Base-by-base conservation (phyloP, 78 protist genomes). In the Capsaspora owczarzaki region DNA sequence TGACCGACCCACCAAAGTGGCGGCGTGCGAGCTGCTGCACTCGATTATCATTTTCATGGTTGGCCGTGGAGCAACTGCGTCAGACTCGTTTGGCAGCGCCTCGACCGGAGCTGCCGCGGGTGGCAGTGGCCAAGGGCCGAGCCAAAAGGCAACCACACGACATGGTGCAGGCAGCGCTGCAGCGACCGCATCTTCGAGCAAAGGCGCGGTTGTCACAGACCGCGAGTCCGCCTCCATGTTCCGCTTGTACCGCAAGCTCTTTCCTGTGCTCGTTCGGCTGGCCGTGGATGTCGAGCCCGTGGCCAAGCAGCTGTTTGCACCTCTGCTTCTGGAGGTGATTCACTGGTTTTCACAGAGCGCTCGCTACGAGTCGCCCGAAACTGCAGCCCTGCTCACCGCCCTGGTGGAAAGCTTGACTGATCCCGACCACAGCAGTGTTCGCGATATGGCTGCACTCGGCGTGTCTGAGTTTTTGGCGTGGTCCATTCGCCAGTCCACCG, bases 21-120 rank as follows among this genome's bases (percentile, higher is more conserved):
- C 93, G 0, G 89, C 94, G 35, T 76, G 91, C 38, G 96, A 93
- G 79, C 72, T 91, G 14, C 86, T 93, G 35, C 96, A 93, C 74
- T 76, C 90, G 2, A 33, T 91, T 0, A 63, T 91, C 2, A 41
- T 89, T 29, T 79, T 25, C 47, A 85, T 81, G 86, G 61, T 93
- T 40, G 94, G 94, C n/a, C 35, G 46, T 1, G 69, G 25, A 16
- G n/a, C n/a, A n/a, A n/a, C n/a, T n/a, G n/a, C n/a, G n/a, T n/a
- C n/a, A n/a, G n/a, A n/a, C n/a, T n/a, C n/a, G n/a, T n/a, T n/a
- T n/a, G n/a, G n/a, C n/a, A n/a, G n/a, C n/a, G n/a, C n/a, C n/a
- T n/a, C n/a, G n/a, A n/a, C n/a, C n/a, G n/a, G n/a, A n/a, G n/a
- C n/a, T n/a, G n/a, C n/a, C n/a, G n/a, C n/a, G n/a, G 61, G 82